Evolutionary conservation across 805 yeast genomes (phyloP), one percentile per base, ranked within the genome.

Genomic region (Zygotorulaspora danielsina): DNA sequence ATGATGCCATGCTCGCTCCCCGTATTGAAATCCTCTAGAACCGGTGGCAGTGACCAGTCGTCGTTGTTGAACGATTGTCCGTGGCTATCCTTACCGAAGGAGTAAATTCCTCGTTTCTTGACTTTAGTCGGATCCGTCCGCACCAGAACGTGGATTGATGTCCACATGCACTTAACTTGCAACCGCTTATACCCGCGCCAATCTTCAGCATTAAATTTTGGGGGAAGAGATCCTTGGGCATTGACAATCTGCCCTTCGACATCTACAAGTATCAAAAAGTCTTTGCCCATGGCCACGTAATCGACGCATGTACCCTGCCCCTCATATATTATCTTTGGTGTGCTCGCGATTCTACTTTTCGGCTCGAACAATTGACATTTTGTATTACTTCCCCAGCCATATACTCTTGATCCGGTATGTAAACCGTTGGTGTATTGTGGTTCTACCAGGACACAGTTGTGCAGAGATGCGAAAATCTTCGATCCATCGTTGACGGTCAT

Each of bases 1-100:
- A 75, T 50, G 12, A 88, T 51, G 0, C 93, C 94, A 60, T 90
- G 98, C 55, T 90, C 97, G 59, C 95, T 85, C 0, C 98, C 98
- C 5, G 76, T 71, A 1, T 69, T 66, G 38, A 68, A 66, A 6
- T 42, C 24, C 17, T 42, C 34, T 21, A 56, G 44, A 21, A 44
- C 27, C 8, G n/a, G 5, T 7, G 42, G 34, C 10, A 19, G 19
- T 7, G 35, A 16, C 39, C 43, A 39, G 32, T 11, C 34, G 29
- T 32, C 18, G 2, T 36, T 13, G 38, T 43, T 5, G 65, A 60
- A 69, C 11, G 71, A 44, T 60, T 90, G 97, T 3, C 81, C 81
- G 54, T 84, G 93, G 11, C 81, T 72, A 54, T 83, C 77, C 61
- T 85, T 87, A 0, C 97, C 97, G 39, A 67, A 47, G 0, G 93